Base-by-base conservation (phyloP, 225 moss, liverwort and hornwort species). In the Rhytidiadelphus loreus region DNA sequence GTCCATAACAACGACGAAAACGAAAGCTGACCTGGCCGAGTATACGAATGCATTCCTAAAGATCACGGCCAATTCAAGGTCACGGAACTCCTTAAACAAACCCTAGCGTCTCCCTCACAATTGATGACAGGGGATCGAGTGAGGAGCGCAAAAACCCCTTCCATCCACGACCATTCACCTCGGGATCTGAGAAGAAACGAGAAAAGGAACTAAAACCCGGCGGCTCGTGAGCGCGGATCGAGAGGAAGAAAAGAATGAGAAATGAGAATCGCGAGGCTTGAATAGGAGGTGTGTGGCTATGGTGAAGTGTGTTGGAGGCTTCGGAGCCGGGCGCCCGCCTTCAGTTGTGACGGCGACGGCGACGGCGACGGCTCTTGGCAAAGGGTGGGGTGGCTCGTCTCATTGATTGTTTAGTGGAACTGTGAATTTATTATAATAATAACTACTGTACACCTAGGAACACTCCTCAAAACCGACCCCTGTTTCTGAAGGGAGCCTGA, bases 21-120 rank as follows among this genome's bases (percentile, higher is more conserved):
- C 89, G 13, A 77, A 82, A 86, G 60, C 90, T 90, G 86, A 90
- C 90, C 90, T 90, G 87, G 59, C 17, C 68, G 83, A 90, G 82
- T 83, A 53, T 59, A 44, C 50, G 90, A 90, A 87, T 90, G 90
- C 90, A 90, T 90, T 58, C 82, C 90, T 83, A 87, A 28, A 83
- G 60, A 83, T 83, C 60, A 35, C 77, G 69, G 35, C 77, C 86
- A 90, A 86, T 90, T 83, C 83, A 32, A 60, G 83, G 69, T 60
- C 52, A 35, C 58, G 26, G 11, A 82, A 46, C 83, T 44, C 57
- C 77, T 28, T 37, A 12, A n/a, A 28, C 43, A 88, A 75, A 65
- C 75, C 81, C 61, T 66, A 68, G 68, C 28, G n/a, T 71, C 44
- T 22, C 68, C 83, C 29, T 24, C 77, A 48, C 48, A 77, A 77